Conservation (phyloP, 1,284 basidiomycete species). For the Mycosarcoma maydis region DNA sequence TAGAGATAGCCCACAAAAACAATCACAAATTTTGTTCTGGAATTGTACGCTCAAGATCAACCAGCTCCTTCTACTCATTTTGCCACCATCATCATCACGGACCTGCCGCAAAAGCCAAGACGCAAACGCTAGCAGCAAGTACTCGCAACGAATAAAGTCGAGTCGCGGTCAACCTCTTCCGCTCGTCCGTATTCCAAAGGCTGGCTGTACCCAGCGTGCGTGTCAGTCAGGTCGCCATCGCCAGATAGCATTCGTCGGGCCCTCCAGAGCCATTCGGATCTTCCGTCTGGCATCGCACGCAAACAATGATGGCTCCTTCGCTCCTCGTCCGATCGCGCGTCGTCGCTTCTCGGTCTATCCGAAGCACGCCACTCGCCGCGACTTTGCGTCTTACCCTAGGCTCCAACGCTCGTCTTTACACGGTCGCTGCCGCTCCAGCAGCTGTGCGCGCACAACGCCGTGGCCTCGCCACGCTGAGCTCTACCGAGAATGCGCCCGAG, state of each 20-base stretch:
- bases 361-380: conserved; percentile 22
- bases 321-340: conserved; percentile 37
- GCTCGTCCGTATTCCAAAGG: no score
- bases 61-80: not conserved
- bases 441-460: conserved; percentile 5
- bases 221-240: not conserved
- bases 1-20: no score
- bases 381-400: conserved; percentile 14
- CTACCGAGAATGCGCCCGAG: conserved; percentile 50
- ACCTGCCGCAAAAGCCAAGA: conserved; percentile 9
- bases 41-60: not conserved
- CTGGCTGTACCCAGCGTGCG: no score
- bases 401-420: conserved; percentile 7
- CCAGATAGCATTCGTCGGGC: not conserved
- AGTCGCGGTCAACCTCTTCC: conserved; percentile 2
- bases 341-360: conserved; percentile 24
- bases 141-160: not conserved
- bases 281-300: not conserved
- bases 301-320: conserved; percentile 30
- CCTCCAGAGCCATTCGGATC: not conserved
- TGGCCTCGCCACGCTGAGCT: conserved; percentile 43
- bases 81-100: conserved; percentile 6
- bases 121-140: conserved; percentile 4
- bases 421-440: not conserved
- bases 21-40: no score